Percentiles rank a stretch among this genome's conserved stretches.
Conservation (phyloP, 78 protist genomes). For the Dictyostelium brefeldianum region DNA sequence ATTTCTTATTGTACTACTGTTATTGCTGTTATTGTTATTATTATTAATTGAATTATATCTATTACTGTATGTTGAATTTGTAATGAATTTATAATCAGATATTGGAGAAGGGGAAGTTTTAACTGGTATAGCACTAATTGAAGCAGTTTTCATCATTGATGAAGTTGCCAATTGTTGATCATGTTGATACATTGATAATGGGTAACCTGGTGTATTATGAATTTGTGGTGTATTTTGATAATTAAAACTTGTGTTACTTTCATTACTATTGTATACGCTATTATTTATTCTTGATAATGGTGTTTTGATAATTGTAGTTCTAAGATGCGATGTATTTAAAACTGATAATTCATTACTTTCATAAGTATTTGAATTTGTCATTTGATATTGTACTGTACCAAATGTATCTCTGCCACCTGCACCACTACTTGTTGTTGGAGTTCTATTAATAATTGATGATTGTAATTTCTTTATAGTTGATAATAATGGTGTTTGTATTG, state of each 20-base stretch:
- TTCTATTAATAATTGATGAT: not conserved
- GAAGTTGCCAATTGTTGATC: constrained; percentile 39
- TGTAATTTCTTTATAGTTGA: not conserved
- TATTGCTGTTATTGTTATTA: not conserved
- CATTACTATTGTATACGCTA: not conserved
- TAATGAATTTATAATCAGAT: not conserved
- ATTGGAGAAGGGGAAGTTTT: constrained; percentile 12
- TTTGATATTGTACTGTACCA: constrained; percentile 25
- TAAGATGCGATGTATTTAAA: constrained; percentile 42
- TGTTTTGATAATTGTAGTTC: constrained; percentile 51
- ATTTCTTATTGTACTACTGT: not conserved
- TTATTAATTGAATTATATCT: not conserved
- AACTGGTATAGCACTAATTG: constrained; percentile 32
- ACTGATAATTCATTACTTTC: constrained; percentile 58
- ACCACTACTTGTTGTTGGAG: not conserved
- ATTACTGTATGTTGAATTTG: constrained; percentile 13
- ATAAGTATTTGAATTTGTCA: constrained; percentile 52
- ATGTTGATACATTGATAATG: not conserved
- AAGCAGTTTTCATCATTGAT: constrained; percentile 56
- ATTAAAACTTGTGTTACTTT: not conserved
- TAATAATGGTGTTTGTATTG: not conserved
- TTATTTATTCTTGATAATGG: constrained; percentile 25
- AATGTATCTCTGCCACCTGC: not conserved
- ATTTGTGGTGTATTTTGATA: not conserved
- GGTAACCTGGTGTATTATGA: not conserved